Evolutionary conservation across 2,329 filamentous ascomycete species (phyloP).

Genomic region (Fusarium albidum): DNA sequence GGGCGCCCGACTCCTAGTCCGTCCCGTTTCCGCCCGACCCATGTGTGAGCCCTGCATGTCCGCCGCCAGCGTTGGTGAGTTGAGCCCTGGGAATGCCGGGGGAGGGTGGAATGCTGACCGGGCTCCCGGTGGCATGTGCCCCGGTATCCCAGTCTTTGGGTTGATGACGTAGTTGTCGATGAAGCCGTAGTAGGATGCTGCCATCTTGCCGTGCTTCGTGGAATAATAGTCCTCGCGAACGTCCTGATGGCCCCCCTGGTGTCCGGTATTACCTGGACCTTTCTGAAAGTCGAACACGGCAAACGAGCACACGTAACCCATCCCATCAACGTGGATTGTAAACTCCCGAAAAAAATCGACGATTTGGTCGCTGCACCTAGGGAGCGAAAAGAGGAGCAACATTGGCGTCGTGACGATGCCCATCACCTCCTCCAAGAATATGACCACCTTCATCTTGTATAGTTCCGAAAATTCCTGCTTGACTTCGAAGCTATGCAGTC

Average conservation of each 20-base stretch:
- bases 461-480: slow-evolving; percentile 88
- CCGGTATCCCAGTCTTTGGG: slow-evolving; percentile 71
- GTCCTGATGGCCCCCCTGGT: slow-evolving; percentile 58
- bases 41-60: slow-evolving; percentile 62
- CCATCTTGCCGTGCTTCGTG: slow-evolving; percentile 97
- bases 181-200: slow-evolving; percentile 96
- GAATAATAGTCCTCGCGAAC: slow-evolving; percentile 92
- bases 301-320: slow-evolving; percentile 97
- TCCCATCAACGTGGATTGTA: slow-evolving; percentile 93
- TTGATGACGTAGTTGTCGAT: slow-evolving; percentile 89
- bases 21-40: slow-evolving; percentile 55
- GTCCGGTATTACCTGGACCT: slow-evolving; percentile 61
- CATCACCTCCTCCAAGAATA: slow-evolving; percentile 91
- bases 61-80: slow-evolving; percentile 65
- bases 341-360: slow-evolving; percentile 99
- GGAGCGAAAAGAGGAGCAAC: slow-evolving; percentile 85
- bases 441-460: slow-evolving; percentile 90
- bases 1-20: slow-evolving; percentile 51
- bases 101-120: slow-evolving; percentile 74
- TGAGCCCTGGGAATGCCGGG: slow-evolving; percentile 76
- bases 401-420: slow-evolving; percentile 93
- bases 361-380: slow-evolving; percentile 88
- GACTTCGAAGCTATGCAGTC: slow-evolving; percentile 93
- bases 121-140: slow-evolving; percentile 63
- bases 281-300: slow-evolving; percentile 98